Evolutionary conservation across 306 rosid species (phyloP).

Genomic region (apple (Malus domestica)): DNA sequence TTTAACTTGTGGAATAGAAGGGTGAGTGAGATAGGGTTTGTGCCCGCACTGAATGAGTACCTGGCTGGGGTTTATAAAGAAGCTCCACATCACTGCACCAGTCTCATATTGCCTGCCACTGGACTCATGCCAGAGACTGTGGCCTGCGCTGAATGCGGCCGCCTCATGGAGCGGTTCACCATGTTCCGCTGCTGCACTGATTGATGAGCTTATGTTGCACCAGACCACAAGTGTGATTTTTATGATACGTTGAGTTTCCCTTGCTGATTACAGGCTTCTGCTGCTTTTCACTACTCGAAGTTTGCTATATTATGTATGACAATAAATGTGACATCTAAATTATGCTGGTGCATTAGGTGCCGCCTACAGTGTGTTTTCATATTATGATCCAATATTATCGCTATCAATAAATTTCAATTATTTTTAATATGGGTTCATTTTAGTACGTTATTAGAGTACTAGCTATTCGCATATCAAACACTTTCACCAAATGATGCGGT

Average conservation of each 20-base stretch:
- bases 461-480: background rate
- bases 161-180: slow-evolving; percentile 19
- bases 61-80: slow-evolving; percentile 1
- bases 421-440: background rate
- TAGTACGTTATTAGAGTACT: background rate
- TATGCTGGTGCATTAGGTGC: background rate
- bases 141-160: slow-evolving; percentile 25
- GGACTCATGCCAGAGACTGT: slow-evolving; percentile 21
- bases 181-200: slow-evolving; percentile 27
- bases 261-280: background rate
- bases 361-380: background rate
- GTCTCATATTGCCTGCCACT: slow-evolving; percentile 17
- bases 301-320: background rate
- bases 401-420: background rate
- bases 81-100: slow-evolving; percentile 23
- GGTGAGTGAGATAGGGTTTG: slow-evolving; percentile 12
- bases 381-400: background rate
- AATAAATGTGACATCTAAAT: background rate
- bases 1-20: slow-evolving; percentile 13
- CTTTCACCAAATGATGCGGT: no score
- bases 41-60: slow-evolving; percentile 26
- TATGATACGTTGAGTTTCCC: background rate
- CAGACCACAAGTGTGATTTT: background rate
- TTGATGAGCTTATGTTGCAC: background rate
- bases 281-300: background rate